phyloP scores from a whole-genome alignment of 768 basidiomycete genomes.

The Tephrocybe sp. region DNA sequence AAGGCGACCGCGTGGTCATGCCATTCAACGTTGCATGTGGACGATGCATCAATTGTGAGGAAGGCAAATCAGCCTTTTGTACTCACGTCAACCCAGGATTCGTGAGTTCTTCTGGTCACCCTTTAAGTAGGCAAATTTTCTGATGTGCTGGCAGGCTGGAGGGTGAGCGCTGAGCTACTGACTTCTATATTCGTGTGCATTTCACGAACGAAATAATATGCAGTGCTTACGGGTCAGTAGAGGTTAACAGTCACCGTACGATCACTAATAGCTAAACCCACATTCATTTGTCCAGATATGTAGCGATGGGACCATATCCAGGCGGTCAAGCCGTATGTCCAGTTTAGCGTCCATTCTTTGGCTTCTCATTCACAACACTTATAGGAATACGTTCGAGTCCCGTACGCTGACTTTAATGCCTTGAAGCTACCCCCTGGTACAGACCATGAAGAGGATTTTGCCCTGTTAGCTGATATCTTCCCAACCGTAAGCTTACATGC shows the following conservation, averaged over 20 bases:
- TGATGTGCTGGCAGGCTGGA: constrained; percentile 33
- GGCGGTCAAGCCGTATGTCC: constrained; percentile 47
- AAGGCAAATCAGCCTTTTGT: constrained; percentile 51
- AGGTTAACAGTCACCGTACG: neutral
- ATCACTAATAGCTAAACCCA: neutral
- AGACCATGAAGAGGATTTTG: constrained; percentile 56
- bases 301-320: constrained; percentile 54
- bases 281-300: constrained; percentile 35
- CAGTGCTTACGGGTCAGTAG: constrained; percentile 43
- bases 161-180: constrained; percentile 30
- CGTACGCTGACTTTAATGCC: constrained; percentile 57
- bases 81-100: constrained; percentile 58
- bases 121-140: neutral
- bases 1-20: constrained; percentile 59
- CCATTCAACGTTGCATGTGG: constrained; percentile 61
- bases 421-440: constrained; percentile 48
- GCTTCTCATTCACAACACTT: neutral
- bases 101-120: constrained; percentile 28
- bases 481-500: constrained; percentile 39
- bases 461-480: constrained; percentile 53
- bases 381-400: constrained; percentile 54
- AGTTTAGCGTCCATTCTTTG: neutral
- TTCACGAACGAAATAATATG: neutral
- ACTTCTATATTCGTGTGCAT: neutral
- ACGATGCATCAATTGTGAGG: constrained; percentile 54